Evolutionary conservation across 371 early-diverging fungal genomes (phyloP), one percentile per base, ranked within the genome.

Genomic region (Mortierella sp.): DNA sequence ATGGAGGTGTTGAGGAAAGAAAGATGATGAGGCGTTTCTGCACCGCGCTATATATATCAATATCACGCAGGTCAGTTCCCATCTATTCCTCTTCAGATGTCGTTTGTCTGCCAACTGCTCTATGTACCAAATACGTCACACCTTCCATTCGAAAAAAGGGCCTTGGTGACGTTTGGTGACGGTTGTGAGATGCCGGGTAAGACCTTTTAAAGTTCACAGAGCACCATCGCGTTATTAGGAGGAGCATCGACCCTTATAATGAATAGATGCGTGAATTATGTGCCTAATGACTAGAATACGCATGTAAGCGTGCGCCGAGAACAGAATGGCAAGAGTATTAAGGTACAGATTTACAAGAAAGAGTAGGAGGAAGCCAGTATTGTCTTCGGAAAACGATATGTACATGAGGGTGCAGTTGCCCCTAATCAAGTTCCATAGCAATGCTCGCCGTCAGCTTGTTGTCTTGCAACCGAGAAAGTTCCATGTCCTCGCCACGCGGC

Each of bases 361-460:
- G 19, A 27, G 24, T n/a, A 2, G 23, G 24, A 16, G 19, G 26
- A 39, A 28, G n/a, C n/a, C 21, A 38, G 24, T 28, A 46, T 31
- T 0, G 24, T 31, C 19, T 23, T 31, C 19, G 24, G 28, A 23
- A n/a, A 49, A 34, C 19, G 27, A 24, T 14, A 16, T 56, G 56
- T 57, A 16, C 10, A 26, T 51, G 19, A 51, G 28, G 27, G 45
- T 16, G 16, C 16, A 16, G 5, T 21, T 4, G 14, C 38, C 3
- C 16, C 43, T 59, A 70, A 34, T 70, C 71, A 19, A 70, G 60
- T 18, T 54, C 55, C 3, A 59, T 9, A 8, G 53, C n/a, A 14
- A 61, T 26, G 28, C 28, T 61, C 39, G 43, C 18, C 30, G 51
- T 43, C 28, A 31, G 47, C 4, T 14, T 34, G 34, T 34, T 34